Evolutionary conservation across 1,284 basidiomycete species (phyloP).

Genomic region (Cutaneotrichosporon arboriforme): DNA sequence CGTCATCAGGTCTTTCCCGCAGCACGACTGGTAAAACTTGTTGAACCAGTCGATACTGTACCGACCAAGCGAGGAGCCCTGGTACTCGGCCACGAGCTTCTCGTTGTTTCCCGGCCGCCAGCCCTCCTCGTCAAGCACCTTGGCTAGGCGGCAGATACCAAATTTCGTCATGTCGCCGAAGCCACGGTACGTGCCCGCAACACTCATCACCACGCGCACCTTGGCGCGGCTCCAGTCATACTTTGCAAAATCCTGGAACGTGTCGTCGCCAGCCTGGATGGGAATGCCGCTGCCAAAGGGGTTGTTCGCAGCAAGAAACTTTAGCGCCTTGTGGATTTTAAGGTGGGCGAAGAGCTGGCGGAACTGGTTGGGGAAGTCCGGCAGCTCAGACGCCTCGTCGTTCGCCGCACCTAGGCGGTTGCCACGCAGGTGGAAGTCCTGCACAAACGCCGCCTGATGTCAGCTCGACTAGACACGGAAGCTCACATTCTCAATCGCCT

Average conservation of each 20-base stretch:
- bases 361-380: constrained; percentile 39
- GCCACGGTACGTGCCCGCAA: constrained; percentile 37
- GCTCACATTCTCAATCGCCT: constrained; percentile 45
- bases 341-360: constrained; percentile 34
- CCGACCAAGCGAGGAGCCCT: constrained; percentile 44
- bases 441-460: constrained; percentile 43
- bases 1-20: constrained; percentile 23
- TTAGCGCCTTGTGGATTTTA: constrained; percentile 36
- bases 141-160: constrained; percentile 37
- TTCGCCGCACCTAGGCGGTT: not conserved
- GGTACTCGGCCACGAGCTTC: constrained; percentile 33
- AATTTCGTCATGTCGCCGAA: constrained; percentile 26
- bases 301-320: constrained; percentile 26
- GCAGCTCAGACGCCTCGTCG: not conserved
- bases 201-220: constrained; percentile 42
- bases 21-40: constrained; percentile 35
- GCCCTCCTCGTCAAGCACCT: constrained; percentile 31
- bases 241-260: constrained; percentile 21
- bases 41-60: constrained; percentile 41
- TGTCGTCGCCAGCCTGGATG: constrained; percentile 10
- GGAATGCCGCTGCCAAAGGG: constrained; percentile 27
- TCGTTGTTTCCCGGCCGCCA: constrained; percentile 37
- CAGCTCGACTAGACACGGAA: not conserved
- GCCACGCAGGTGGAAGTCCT: constrained; percentile 39
- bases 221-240: constrained; percentile 44